Evolutionary conservation across 2,329 filamentous ascomycete species (phyloP), one percentile per base, ranked within the genome.

Genomic region (Rutstroemia sp.): DNA sequence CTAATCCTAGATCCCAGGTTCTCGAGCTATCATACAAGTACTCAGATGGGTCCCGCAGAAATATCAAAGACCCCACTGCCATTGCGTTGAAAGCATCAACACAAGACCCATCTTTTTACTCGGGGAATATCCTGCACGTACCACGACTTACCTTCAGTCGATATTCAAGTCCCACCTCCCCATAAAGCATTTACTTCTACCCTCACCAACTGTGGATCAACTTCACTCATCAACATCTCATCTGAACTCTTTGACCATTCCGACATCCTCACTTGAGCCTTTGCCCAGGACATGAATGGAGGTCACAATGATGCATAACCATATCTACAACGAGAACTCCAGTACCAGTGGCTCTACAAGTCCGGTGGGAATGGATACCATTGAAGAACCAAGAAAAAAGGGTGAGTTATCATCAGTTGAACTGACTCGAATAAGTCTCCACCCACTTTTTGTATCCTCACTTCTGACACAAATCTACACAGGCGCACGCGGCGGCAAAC

Each of bases 401-500:
- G 42, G 42, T 46, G 21, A 46, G 42, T 19, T 21, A 46, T 14
- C 21, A 14, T 46, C 42, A 46, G 23, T 23, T 23, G 23, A 23
- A 46, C 42, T 25, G 42, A 46, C 42, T 23, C 42, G 21, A 46
- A 34, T 27, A 36, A 30, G 25, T 48, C 21, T 48, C 30, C 25
- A 17, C 16, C 7, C 30, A 14, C 25, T 48, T 46, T 46, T 7
- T 46, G 42, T 46, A 46, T 48, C 21, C 23, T 30, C 19, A 48
- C 30, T 9, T 30, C 46, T 48, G n/a, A 48, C 25, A 36, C 19
- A 25, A 19, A 34, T 34, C 25, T 12, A 16, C 16, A 36, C 34
- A 64, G 61, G 60, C 19, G 57, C 62, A 27, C 46, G 62, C 30
- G 60, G 59, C 80, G 79, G 79, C 51, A 80, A 86, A 54, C 82